These are phyloP conservation scores for Aspergillus fructus DNA, from an alignment of 2,329 filamentous ascomycete genomes.

Conservation along the genomic window DNA sequence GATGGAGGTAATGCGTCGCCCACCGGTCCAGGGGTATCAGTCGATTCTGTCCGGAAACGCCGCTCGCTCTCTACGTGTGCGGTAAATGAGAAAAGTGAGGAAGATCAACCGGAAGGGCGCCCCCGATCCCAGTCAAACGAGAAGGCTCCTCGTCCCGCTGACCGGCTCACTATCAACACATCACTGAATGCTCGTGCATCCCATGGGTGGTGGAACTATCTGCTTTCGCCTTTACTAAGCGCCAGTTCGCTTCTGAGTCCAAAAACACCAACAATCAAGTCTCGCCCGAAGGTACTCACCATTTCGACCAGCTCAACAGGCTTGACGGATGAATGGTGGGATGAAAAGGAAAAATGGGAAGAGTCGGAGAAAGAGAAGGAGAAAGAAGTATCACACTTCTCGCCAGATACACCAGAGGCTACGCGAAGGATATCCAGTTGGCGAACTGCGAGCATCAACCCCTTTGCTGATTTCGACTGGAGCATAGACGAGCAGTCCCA, in stretches of 20 bases:
- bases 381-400: conserved; percentile 29
- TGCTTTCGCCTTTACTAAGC: conserved; percentile 46
- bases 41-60: conserved; percentile 23
- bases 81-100: conserved; percentile 37
- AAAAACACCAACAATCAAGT: conserved; percentile 25
- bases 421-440: conserved; percentile 18
- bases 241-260: conserved; percentile 34
- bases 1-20: conserved; percentile 15
- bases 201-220: conserved; percentile 51
- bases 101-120: conserved; percentile 8
- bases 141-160: conserved; percentile 29
- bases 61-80: conserved; percentile 37
- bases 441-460: conserved; percentile 18
- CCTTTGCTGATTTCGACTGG: conserved; percentile 17
- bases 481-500: conserved; percentile 5
- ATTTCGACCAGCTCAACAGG: conserved; percentile 18
- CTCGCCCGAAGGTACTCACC: conserved; percentile 28
- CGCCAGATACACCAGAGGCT: conserved; percentile 30
- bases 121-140: conserved; percentile 29
- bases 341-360: conserved; percentile 21
- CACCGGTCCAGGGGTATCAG: conserved; percentile 14
- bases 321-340: conserved; percentile 29
- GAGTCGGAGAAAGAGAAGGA: conserved; percentile 1
- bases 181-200: conserved; percentile 41
- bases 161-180: conserved; percentile 36